Base-by-base conservation (phyloP, 1,139 yeast genomes). In the Suhomyces coccinellae region DNA sequence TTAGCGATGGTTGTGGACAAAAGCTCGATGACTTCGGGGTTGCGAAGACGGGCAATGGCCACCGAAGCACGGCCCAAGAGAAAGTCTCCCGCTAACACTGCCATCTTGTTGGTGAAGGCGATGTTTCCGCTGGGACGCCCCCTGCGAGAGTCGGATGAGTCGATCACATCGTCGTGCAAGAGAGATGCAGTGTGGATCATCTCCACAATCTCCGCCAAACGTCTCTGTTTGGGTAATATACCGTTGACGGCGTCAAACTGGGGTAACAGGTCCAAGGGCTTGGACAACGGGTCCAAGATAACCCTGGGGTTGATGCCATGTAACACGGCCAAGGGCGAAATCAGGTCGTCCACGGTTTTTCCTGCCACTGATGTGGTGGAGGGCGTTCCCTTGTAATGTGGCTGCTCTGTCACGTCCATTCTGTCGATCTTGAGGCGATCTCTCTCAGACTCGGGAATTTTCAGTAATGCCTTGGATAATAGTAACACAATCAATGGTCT, bases 121-220 rank as follows among this genome's bases (percentile, higher is more conserved):
- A 86, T 79, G 65, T 93, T 93, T 1, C 97, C 98, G 53, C 89
- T 82, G 15, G 96, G 95, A 59, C 88, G 77, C 33, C 97, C 96
- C 54, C 99, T 77, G 63, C 99, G 78, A 22, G 95, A 79, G 58
- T 89, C 97, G 0, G 97, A 85, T 57, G 85, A 80, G 68, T 93
- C 99, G 58, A 95, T 91, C 49, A 93, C 99, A 65, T 93, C 99
- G 68, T 93, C 99, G 64, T 93, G 99, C 44, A 93, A 76, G 52
- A 93, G 70, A n/a, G 96, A 86, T 2, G 99, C 98, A 1, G 99
- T 93, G 65, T 93, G 99, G 52, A 93, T 93, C 96, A 93, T 89
- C 66, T 93, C 99, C 11, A 93, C 97, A 57, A 93, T 91, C 67
- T 93, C 99, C 0, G 99, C 99, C 49, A 93, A 74, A 47, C 99